Evolutionary conservation across 139 green algal genomes (phyloP).

Genomic region (Chlorella sp.): DNA sequence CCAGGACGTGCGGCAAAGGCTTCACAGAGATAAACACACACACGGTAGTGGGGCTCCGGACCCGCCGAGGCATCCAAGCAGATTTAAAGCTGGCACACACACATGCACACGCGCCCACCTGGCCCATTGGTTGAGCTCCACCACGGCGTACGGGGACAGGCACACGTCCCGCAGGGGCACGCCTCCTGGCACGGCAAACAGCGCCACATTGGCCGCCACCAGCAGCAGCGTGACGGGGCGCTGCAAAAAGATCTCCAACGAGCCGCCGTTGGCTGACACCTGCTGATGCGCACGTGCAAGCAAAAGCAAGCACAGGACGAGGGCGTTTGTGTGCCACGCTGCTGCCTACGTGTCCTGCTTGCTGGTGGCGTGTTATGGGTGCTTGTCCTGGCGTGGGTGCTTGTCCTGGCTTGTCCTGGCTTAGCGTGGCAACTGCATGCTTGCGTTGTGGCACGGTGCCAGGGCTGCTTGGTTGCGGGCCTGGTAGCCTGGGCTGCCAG

Average conservation of each 20-base stretch:
- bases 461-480: too few species aligned
- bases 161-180: constrained; percentile 26
- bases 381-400: too few species aligned
- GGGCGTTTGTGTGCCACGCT: too few species aligned
- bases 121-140: constrained; percentile 19
- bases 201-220: not conserved
- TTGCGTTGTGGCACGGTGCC: too few species aligned
- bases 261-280: not conserved
- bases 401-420: too few species aligned
- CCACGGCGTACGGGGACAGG: constrained; percentile 34
- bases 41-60: too few species aligned
- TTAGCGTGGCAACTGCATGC: too few species aligned
- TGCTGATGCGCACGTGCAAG: not conserved
- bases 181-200: constrained; percentile 19
- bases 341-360: too few species aligned
- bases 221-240: constrained; percentile 6
- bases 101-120: too few species aligned
- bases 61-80: not conserved
- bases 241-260: not conserved
- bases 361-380: too few species aligned
- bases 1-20: not conserved
- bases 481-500: too few species aligned
- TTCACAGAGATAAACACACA: not conserved
- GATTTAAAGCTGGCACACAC: too few species aligned
- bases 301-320: not conserved